A percentile compares a stretch with the other conserved stretches of the same genome.
Evolutionary conservation across 768 basidiomycete genomes (phyloP).

Genomic region (Podaxis sp.): DNA sequence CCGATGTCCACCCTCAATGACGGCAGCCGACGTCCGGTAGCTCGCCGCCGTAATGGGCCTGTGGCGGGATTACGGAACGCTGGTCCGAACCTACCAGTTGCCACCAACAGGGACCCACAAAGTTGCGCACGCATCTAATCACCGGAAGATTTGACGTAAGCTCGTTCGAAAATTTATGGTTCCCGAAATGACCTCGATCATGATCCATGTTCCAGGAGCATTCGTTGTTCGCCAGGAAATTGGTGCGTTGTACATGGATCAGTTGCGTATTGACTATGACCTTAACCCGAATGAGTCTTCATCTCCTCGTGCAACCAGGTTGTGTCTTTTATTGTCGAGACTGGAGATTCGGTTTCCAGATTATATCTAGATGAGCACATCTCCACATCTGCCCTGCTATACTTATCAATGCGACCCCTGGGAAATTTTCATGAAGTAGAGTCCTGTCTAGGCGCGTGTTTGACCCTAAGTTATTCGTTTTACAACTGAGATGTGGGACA

Average conservation of each 20-base stretch:
- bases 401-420: slow-evolving; percentile 9
- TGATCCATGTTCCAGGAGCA: neutral
- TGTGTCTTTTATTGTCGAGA: neutral
- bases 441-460: neutral
- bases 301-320: neutral
- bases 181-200: neutral
- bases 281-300: neutral
- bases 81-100: neutral
- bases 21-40: neutral
- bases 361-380: neutral
- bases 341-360: neutral
- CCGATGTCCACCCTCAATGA: neutral
- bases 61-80: neutral
- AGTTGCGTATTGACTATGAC: neutral
- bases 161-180: neutral
- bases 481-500: no score
- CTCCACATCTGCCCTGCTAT: neutral
- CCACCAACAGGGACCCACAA: neutral
- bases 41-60: neutral
- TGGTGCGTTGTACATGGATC: neutral
- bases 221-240: no score
- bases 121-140: neutral
- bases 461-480: no score
- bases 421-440: neutral
- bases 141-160: slow-evolving; percentile 4